Conservation (phyloP, 2,329 filamentous ascomycete species). For the Exophiala spinifera region DNA sequence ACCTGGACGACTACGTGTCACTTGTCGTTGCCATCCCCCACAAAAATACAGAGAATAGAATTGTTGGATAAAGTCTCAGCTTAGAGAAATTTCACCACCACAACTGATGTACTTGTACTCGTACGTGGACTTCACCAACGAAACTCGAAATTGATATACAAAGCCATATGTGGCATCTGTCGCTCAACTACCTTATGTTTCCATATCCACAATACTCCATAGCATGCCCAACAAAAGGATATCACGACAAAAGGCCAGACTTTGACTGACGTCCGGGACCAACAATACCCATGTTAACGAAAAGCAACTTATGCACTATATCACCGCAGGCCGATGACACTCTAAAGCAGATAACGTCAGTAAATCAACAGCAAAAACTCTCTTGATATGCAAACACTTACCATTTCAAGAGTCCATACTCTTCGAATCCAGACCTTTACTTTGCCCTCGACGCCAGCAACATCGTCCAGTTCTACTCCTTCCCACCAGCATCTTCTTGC, state of each 20-base stretch:
- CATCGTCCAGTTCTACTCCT: constrained; percentile 82
- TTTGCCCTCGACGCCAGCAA: constrained; percentile 85
- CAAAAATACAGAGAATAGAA: no score
- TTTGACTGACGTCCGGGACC: not conserved
- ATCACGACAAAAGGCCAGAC: constrained; percentile 6
- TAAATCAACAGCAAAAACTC: constrained; percentile 4
- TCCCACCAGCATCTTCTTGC: constrained; percentile 99
- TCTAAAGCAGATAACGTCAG: constrained; percentile 46
- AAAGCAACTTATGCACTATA: not conserved
- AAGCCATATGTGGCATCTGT: no score
- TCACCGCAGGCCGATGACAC: constrained; percentile 78
- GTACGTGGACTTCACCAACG: no score
- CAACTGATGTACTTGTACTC: no score
- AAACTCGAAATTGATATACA: no score
- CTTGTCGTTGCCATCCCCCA: no score
- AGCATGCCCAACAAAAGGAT: constrained; percentile 12
- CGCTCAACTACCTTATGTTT: not conserved
- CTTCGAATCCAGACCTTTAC: constrained; percentile 97
- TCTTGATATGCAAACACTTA: constrained; percentile 39
- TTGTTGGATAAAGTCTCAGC: no score
- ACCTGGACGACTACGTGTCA: no score
- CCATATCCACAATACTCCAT: constrained; percentile 7
- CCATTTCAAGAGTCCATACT: constrained; percentile 98
- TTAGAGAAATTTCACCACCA: no score
- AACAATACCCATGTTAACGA: not conserved